Percentiles rank a stretch among this genome's conserved stretches.
Conservation (phyloP, 352 stramenopile species). For the Pythium graminicola region DNA sequence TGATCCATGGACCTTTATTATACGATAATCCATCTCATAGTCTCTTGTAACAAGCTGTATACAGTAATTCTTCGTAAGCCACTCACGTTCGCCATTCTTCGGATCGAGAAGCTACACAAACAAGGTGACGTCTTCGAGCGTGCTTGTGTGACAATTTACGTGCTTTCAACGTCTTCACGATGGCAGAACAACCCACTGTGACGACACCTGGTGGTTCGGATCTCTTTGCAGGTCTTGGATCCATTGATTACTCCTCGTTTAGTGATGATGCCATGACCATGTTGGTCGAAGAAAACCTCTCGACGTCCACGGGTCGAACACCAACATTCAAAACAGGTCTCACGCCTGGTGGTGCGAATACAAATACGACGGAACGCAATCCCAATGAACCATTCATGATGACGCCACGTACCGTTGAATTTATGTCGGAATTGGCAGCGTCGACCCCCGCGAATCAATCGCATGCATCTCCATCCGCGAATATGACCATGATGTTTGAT, state of each 20-base stretch:
- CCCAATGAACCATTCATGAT: conserved; percentile 10
- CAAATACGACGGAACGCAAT: too few relatives aligned
- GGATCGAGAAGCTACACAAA: not conserved
- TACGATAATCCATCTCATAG: conserved; percentile 15
- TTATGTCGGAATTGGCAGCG: conserved; percentile 18
- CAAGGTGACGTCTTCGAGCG: not conserved
- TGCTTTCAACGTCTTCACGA: not conserved
- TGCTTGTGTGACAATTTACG: not conserved
- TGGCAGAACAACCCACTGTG: conserved; percentile 21
- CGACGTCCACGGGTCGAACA: not conserved
- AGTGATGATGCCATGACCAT: conserved; percentile 20
- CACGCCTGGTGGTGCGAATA: conserved; percentile 2
- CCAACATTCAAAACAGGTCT: conserved; percentile 9
- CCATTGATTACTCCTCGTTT: conserved; percentile 20
- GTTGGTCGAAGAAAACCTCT: conserved; percentile 18
- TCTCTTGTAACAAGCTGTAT: conserved; percentile 17
- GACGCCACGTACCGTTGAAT: conserved; percentile 23
- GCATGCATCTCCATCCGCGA: not conserved
- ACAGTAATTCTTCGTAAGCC: not conserved
- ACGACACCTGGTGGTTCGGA: conserved; percentile 25
- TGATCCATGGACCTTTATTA: not conserved
- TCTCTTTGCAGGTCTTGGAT: conserved; percentile 19
- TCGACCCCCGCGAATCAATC: not conserved
- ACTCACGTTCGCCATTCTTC: not conserved
- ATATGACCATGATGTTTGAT: conserved; percentile 27